A percentile compares a stretch with the other conserved stretches of the same genome.
phyloP scores from a whole-genome alignment of 2,329 filamentous ascomycete species.

The Xylariales sp. region DNA sequence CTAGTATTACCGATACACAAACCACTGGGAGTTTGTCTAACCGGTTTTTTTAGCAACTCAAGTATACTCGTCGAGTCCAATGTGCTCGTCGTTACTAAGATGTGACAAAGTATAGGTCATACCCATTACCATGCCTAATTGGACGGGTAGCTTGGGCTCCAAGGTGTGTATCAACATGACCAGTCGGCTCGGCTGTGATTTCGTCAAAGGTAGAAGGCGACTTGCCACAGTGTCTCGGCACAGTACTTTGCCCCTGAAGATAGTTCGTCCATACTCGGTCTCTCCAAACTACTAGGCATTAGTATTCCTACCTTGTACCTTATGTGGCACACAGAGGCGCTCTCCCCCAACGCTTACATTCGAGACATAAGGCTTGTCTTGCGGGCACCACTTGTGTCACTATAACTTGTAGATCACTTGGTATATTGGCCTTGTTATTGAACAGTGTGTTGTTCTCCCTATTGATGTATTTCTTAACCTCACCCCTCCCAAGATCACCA shows the following conservation, averaged over 20 bases:
- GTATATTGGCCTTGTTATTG: constrained; percentile 26
- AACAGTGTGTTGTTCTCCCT: constrained; percentile 29
- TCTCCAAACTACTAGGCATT: constrained; percentile 8
- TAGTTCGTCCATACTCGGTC: constrained; percentile 1
- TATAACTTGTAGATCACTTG: constrained; percentile 28
- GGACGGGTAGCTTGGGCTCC: neutral
- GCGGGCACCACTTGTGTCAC: constrained; percentile 34
- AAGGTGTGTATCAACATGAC: neutral
- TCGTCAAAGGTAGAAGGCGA: constrained; percentile 2
- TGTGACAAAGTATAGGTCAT: neutral
- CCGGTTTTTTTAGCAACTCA: neutral
- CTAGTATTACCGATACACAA: constrained; percentile 9
- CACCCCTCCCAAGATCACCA: constrained; percentile 12
- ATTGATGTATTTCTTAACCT: neutral
- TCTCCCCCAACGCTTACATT: neutral
- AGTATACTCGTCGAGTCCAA: constrained; percentile 2
- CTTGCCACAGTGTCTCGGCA: constrained; percentile 25
- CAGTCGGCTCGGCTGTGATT: neutral
- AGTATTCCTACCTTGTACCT: constrained; percentile 40
- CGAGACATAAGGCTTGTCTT: constrained; percentile 31
- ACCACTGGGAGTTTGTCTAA: neutral
- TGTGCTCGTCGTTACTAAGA: neutral
- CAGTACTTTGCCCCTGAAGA: constrained; percentile 32
- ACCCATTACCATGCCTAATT: constrained; percentile 3
- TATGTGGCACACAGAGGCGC: constrained; percentile 37